Evolutionary conservation across 768 basidiomycete species (phyloP).

Genomic region (Naematelia aurantialba): DNA sequence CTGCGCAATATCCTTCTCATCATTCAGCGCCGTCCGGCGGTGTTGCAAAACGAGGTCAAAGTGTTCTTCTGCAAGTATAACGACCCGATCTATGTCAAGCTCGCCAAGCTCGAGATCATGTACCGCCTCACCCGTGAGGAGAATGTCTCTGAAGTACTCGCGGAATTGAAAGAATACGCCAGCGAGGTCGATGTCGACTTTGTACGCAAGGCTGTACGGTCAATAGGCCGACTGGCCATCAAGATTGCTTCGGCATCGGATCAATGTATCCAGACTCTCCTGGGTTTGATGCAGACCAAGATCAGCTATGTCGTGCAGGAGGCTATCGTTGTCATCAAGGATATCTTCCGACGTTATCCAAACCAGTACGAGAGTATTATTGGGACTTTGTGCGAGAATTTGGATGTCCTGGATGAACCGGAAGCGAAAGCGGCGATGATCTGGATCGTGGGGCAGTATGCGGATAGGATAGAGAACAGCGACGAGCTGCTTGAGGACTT

Average conservation of each 20-base stretch:
- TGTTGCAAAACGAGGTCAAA: conserved; percentile 94
- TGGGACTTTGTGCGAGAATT: conserved; percentile 82
- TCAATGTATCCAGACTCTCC: conserved; percentile 78
- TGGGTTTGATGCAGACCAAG: conserved; percentile 84
- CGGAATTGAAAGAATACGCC: conserved; percentile 97
- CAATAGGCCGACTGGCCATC: conserved; percentile 96
- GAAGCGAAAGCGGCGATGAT: conserved; percentile 97
- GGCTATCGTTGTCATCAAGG: conserved; percentile 93
- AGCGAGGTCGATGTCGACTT: conserved; percentile 98
- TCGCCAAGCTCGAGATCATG: conserved; percentile 98
- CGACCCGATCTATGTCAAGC: conserved; percentile 97
- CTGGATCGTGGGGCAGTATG: conserved; percentile 96
- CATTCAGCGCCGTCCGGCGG: conserved; percentile 86
- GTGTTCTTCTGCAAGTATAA: conserved; percentile 99
- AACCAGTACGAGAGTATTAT: conserved; percentile 96
- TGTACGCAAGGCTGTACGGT: conserved; percentile 93
- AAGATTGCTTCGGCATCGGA: conserved; percentile 88
- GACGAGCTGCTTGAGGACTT: conserved; percentile 93
- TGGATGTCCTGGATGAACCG: conserved; percentile 88
- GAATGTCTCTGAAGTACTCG: conserved; percentile 85
- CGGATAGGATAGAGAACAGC: conserved; percentile 89
- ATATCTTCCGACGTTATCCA: conserved; percentile 95
- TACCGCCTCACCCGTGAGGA: conserved; percentile 92
- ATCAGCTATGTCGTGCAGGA: conserved; percentile 97
- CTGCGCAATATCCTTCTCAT: conserved; percentile 94